phyloP scores from a whole-genome alignment of 352 stramenopile species.

The Globisporangium spinosum region DNA sequence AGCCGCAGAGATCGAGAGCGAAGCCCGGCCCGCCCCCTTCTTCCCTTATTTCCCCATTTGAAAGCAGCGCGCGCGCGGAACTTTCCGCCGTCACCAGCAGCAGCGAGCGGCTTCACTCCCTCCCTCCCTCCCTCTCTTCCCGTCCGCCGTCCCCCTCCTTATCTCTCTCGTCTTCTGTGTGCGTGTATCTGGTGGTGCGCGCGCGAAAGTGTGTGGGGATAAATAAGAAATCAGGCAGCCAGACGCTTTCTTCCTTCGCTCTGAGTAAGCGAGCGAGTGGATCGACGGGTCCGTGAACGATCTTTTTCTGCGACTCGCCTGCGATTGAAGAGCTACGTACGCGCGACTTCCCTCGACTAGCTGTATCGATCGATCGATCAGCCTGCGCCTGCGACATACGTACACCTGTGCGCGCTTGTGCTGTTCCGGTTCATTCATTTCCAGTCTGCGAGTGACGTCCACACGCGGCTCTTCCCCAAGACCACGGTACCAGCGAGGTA shows the following conservation, averaged over 20 bases:
- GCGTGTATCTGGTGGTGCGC: background rate
- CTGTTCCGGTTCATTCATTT: background rate
- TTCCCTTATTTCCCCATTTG: background rate
- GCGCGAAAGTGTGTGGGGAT: background rate
- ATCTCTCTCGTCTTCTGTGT: background rate
- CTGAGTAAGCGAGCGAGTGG: background rate
- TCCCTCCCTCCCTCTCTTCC: background rate
- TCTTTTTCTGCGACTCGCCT: background rate
- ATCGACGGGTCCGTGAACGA: conserved; percentile 3
- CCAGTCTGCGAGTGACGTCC: conserved; percentile 5
- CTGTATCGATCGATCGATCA: background rate
- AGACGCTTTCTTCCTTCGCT: background rate
- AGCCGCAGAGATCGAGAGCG: background rate
- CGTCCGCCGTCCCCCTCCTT: background rate
- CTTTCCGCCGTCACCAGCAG: conserved; percentile 8
- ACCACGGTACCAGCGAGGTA: background rate
- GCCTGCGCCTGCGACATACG: background rate
- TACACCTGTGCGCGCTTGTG: background rate
- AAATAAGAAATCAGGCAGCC: conserved; percentile 14
- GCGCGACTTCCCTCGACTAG: background rate
- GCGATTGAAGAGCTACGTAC: background rate
- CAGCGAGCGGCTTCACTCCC: background rate
- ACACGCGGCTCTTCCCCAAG: background rate
- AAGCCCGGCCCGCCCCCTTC: background rate
- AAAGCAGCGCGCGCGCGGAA: conserved; percentile 11